Conservation (phyloP, 1,284 basidiomycete species). For the Phylloboletellus chloephorus region DNA sequence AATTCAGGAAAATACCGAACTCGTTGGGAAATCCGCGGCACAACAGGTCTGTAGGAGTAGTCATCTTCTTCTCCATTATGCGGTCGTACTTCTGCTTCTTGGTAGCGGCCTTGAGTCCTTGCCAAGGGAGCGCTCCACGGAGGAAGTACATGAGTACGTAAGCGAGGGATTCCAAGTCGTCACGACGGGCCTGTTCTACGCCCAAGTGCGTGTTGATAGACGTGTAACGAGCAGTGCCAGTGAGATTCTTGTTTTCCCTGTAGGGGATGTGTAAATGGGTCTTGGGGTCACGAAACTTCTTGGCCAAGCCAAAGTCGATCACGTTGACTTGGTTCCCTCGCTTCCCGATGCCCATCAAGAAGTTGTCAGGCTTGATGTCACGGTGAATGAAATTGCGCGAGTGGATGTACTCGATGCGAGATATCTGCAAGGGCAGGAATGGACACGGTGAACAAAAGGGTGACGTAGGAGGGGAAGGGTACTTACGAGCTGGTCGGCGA, state of each 20-base stretch:
- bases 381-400: slow-evolving; percentile 99
- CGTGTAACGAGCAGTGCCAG: slow-evolving; percentile 97
- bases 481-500: slow-evolving; percentile 93
- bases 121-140: slow-evolving; percentile 94
- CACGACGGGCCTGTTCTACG: slow-evolving; percentile 93
- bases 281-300: slow-evolving; percentile 99
- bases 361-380: slow-evolving; percentile 99
- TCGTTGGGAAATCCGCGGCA: slow-evolving; percentile 98
- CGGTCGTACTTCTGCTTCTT: slow-evolving; percentile 99
- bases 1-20: slow-evolving; percentile 97
- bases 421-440: slow-evolving; percentile 62
- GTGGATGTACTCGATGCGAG: slow-evolving; percentile 98
- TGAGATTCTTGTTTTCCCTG: slow-evolving; percentile 99
- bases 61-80: slow-evolving; percentile 99
- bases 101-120: slow-evolving; percentile 95
- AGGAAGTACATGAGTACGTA: slow-evolving; percentile 99
- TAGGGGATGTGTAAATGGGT: slow-evolving; percentile 99
- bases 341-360: slow-evolving; percentile 99
- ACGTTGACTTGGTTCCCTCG: slow-evolving; percentile 99
- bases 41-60: slow-evolving; percentile 90
- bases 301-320: slow-evolving; percentile 98
- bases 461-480: neutral
- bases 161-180: slow-evolving; percentile 93
- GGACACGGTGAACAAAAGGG: slow-evolving; percentile 1
- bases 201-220: slow-evolving; percentile 99